Evolutionary conservation across 1,284 basidiomycete species (phyloP).

Genomic region (Fomitopsis pinicola): DNA sequence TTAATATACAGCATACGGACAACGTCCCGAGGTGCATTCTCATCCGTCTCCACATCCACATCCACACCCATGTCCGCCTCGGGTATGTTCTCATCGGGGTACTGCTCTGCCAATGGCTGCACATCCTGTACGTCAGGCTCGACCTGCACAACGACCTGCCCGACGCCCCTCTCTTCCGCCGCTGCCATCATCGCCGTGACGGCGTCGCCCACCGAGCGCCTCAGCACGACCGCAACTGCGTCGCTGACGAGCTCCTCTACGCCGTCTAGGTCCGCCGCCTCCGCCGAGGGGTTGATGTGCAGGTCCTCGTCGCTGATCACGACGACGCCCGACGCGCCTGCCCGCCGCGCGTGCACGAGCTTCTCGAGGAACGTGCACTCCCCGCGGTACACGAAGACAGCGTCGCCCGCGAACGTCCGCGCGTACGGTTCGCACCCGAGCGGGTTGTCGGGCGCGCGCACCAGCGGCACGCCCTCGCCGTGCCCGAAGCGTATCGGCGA

Average conservation of each 20-base stretch:
- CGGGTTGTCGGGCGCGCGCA: slow-evolving; percentile 44
- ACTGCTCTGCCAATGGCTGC: slow-evolving; percentile 33
- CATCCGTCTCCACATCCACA: slow-evolving; percentile 22
- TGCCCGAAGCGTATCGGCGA: slow-evolving; percentile 41
- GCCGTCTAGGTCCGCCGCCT: slow-evolving; percentile 47
- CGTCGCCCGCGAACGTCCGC: slow-evolving; percentile 41
- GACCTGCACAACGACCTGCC: slow-evolving; percentile 50
- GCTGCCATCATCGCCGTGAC: slow-evolving; percentile 56
- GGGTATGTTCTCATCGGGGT: not conserved
- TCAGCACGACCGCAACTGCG: slow-evolving; percentile 58
- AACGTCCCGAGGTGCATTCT: slow-evolving; percentile 25
- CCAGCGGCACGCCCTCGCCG: slow-evolving; percentile 47
- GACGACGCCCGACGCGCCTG: slow-evolving; percentile 71
- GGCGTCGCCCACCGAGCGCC: slow-evolving; percentile 43
- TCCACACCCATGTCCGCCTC: slow-evolving; percentile 8
- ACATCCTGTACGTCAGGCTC: slow-evolving; percentile 39
- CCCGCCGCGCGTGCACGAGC: slow-evolving; percentile 55
- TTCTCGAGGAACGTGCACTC: slow-evolving; percentile 84
- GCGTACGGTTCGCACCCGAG: slow-evolving; percentile 59
- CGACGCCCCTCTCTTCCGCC: slow-evolving; percentile 40
- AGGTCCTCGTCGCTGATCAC: slow-evolving; percentile 61
- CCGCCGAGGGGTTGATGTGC: slow-evolving; percentile 66
- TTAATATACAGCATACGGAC: slow-evolving; percentile 68
- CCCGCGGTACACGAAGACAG: slow-evolving; percentile 62
- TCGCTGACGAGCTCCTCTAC: slow-evolving; percentile 51